Conservation (phyloP, 192 early-diverging fungal species). For the Podila horticola region DNA sequence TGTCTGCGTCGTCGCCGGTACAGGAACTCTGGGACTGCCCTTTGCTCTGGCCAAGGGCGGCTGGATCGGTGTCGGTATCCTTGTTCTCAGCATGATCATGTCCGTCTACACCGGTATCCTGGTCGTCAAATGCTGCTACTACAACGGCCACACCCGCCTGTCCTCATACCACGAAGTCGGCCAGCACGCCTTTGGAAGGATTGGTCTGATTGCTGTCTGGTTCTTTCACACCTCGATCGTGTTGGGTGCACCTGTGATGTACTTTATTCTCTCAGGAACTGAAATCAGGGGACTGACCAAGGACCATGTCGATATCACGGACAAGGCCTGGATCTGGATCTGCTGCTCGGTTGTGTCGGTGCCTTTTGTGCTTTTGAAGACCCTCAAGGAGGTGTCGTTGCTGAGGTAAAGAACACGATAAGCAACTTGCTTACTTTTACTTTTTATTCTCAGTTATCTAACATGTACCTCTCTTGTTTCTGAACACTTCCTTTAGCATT, state of each 20-base stretch:
- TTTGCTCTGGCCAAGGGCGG: constrained; percentile 71
- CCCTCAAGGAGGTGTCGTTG: constrained; percentile 74
- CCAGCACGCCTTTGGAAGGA: constrained; percentile 60
- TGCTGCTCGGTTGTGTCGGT: constrained; percentile 62
- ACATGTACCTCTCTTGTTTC: neutral
- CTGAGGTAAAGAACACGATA: constrained; percentile 45
- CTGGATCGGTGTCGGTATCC: constrained; percentile 77
- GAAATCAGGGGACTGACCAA: constrained; percentile 65
- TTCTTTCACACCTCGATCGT: constrained; percentile 65
- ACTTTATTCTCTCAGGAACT: constrained; percentile 70
- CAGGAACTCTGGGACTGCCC: constrained; percentile 68
- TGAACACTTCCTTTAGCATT: constrained; percentile 36
- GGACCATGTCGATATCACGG: constrained; percentile 51
- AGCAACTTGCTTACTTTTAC: neutral
- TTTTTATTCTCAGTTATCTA: neutral
- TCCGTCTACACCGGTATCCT: constrained; percentile 78
- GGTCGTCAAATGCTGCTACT: constrained; percentile 70
- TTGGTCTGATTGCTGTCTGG: constrained; percentile 58
- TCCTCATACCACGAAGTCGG: constrained; percentile 73
- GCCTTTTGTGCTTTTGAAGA: constrained; percentile 72
- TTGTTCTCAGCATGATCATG: constrained; percentile 74
- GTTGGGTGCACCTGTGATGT: constrained; percentile 65
- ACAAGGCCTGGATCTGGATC: constrained; percentile 66
- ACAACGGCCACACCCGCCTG: constrained; percentile 61
- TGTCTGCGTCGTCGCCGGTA: constrained; percentile 73